These are phyloP conservation scores for Tulasnella sp. DNA, from an alignment of 768 basidiomycete species.

Conservation along the genomic window DNA sequence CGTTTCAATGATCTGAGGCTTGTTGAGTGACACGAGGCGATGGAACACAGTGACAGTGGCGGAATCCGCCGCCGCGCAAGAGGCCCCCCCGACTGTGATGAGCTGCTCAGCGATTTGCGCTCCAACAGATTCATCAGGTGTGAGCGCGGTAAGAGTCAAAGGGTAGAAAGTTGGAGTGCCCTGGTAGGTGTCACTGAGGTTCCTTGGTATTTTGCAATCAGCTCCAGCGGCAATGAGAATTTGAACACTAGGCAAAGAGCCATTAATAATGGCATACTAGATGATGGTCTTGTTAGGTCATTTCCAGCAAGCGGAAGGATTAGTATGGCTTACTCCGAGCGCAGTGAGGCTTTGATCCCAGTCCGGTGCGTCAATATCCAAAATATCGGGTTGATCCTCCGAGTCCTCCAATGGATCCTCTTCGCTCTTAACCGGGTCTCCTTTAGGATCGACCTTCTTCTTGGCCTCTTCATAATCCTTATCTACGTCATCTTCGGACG, in stretches of 20 bases:
- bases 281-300: neutral
- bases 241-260: constrained; percentile 47
- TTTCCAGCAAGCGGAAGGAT: neutral
- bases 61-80: constrained; percentile 37
- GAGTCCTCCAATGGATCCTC: constrained; percentile 45
- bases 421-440: constrained; percentile 12
- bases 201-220: constrained; percentile 43
- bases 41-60: constrained; percentile 39
- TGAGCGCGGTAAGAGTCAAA: constrained; percentile 36
- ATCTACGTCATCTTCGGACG: constrained; percentile 16
- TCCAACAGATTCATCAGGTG: constrained; percentile 34
- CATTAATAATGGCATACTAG: constrained; percentile 39
- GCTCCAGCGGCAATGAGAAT: constrained; percentile 50
- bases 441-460: constrained; percentile 25
- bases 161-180: constrained; percentile 33
- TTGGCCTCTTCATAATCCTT: constrained; percentile 45
- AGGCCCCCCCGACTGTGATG: constrained; percentile 35
- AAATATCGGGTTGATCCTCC: constrained; percentile 50
- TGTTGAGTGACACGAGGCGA: constrained; percentile 34
- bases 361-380: constrained; percentile 53
- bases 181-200: constrained; percentile 36
- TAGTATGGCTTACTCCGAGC: constrained; percentile 45
- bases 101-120: constrained; percentile 37
- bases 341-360: constrained; percentile 60
- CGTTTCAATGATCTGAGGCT: constrained; percentile 34